Percentiles rank a stretch among this genome's conserved stretches.
Conservation (phyloP, 1,139 yeast genomes). For the Saccharomycopsis hybrid region DNA sequence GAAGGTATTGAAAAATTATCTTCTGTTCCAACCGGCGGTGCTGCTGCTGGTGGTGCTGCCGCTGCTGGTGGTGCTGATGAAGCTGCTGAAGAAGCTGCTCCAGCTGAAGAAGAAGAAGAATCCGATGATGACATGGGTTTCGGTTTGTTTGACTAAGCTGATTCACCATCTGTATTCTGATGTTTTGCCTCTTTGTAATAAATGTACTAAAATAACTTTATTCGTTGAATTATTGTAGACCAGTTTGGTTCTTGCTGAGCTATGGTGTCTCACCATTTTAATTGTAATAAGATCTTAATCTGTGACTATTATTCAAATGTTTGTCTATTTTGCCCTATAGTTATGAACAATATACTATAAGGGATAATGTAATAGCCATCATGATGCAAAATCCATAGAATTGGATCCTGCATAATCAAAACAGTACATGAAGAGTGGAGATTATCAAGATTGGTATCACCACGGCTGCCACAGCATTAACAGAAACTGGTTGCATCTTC, state of each 20-base stretch:
- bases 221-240: not conserved
- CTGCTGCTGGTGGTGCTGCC: slow-evolving; percentile 71
- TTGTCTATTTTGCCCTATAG: no score
- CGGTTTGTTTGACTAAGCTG: slow-evolving; percentile 88
- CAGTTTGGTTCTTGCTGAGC: no score
- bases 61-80: slow-evolving; percentile 62
- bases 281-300: no score
- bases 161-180: slow-evolving; percentile 1
- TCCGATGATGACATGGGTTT: slow-evolving; percentile 74
- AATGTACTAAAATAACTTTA: slow-evolving; percentile 1
- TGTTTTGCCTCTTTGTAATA: slow-evolving; percentile 4
- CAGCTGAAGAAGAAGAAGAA: slow-evolving; percentile 58
- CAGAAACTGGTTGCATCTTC: not conserved
- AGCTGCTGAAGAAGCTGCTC: slow-evolving; percentile 67
- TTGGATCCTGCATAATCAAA: no score
- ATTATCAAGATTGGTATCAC: no score
- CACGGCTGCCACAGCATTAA: no score
- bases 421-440: no score
- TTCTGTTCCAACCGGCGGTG: slow-evolving; percentile 96
- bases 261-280: no score
- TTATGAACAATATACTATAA: no score
- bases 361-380: no score
- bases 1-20: slow-evolving; percentile 95
- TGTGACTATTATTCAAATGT: no score
- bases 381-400: no score